Base-by-base conservation (phyloP, 2,329 filamentous ascomycete species). In the Fusarium transvaalense region DNA sequence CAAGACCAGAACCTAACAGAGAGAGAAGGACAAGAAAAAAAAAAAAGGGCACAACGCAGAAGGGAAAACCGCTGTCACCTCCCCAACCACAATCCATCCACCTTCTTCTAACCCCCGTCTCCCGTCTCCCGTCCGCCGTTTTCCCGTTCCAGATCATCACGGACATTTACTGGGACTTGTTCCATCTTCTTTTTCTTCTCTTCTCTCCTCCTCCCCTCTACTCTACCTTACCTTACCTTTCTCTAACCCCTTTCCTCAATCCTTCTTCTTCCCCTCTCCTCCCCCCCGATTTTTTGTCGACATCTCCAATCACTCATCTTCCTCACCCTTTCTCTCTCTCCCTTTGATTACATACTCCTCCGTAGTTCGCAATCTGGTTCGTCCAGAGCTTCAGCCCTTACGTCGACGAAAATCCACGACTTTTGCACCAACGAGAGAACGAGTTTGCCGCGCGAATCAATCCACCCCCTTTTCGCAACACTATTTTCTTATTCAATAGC, bases 91-190 rank as follows among this genome's bases (percentile, higher is more conserved):
- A 72, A 70, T 66, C 69, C 61, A 60, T 68, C 50, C 48, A 41
- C 41, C 37, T 69, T 56, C 45, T 37, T 48, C 52, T 29, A 41
- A 51, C 48, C 68, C 68, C 66, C 58, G 68, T 69, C 68, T 66
- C 66, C 68, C 71, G 64, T 74, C 61, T 71, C 66, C 71, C 71
- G 66, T 70, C 66, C 71, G 69, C 64, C 64, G 57, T 72, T 71
- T 64, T 66, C 67, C 66, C 56, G 66, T 73, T 72, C 71, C 68
- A 71, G 60, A 73, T 73, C 68, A 69, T 73, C 66, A 46, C 63
- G 67, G 70, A 68, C 60, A 63, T 71, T 69, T 71, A 56, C 64
- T 66, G 65, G 63, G 57, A 61, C 52, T 43, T 53, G 61, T 70
- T 63, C 66, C 62, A 53, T 68, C 58, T 67, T 68, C 59, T 56